Evolutionary conservation across 805 yeast species (phyloP), one percentile per base, ranked within the genome.

Genomic region (Kodamaea lidongshanica): DNA sequence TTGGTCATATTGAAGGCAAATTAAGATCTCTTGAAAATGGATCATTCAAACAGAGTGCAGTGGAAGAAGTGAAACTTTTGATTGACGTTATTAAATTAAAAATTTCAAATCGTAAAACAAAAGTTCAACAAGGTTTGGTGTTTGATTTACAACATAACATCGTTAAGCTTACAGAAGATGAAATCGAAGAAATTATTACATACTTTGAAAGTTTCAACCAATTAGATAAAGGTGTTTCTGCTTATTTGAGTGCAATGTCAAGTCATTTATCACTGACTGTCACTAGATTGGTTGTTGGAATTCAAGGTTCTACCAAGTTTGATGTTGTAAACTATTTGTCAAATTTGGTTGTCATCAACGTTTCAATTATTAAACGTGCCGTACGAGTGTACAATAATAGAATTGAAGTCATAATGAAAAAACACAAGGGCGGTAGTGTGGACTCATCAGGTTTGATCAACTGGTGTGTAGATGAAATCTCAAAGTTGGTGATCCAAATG

Each of bases 401-500:
- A 18, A 44, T 51, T 17, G 44, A 42, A 16, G 46, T 50, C 1
- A 43, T 61, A 3, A 36, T 62, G 23, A 47, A 48, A 27, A 42
- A 55, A 8, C 45, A 49, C 30, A 49, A 44, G 27, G 50, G 52
- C 17, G 45, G 39, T 9, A 35, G 38, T 5, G 53, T 50, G 6
- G 54, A 53, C 24, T 65, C 80, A 7, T 72, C 80, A 41, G 65
- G 66, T 17, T 60, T 86, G 11, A 79, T 85, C n/a, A 75, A 77
- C 38, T 86, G 95, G 95, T 72, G 80, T 19, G 72, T 73, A 34
- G 68, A 68, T 8, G 80, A 78, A 50, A 71, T 83, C 18, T 70
- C 72, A 23, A 61, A 63, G 27, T 79, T 81, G 40, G 74, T 76
- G 17, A 58, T 61, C 11, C 54, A 77, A 5, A 70, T 87, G 42